A percentile compares a stretch with the other conserved stretches of the same genome.
Evolutionary conservation across 306 rosid genomes (phyloP).

Genomic region (Vachellia pachyceras): DNA sequence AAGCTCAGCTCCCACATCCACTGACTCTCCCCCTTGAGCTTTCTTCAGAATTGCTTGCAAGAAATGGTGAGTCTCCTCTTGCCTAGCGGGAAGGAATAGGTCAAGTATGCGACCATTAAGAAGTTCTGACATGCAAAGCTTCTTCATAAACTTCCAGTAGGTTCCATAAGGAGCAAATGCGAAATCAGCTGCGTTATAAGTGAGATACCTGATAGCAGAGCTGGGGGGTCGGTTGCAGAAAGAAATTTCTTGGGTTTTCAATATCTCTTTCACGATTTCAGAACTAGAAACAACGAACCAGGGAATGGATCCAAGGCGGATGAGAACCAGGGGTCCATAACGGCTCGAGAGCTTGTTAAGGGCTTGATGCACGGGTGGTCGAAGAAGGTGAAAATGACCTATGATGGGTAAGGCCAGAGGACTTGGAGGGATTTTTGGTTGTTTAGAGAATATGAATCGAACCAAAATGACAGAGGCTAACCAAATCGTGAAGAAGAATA

Average conservation of each 20-base stretch:
- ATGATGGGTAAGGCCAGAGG: conserved; percentile 2
- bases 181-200: conserved; percentile 58
- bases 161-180: conserved; percentile 57
- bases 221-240: conserved; percentile 51
- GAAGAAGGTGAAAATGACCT: conserved; percentile 50
- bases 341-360: conserved; percentile 48
- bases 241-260: conserved; percentile 52
- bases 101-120: conserved; percentile 58
- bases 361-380: conserved; percentile 48
- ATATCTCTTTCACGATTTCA: conserved; percentile 53
- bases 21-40: conserved; percentile 17
- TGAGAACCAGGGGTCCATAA: conserved; percentile 60
- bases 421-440: background rate
- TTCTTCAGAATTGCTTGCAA: conserved; percentile 15
- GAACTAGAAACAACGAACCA: conserved; percentile 62
- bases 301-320: conserved; percentile 50
- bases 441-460: conserved; percentile 3
- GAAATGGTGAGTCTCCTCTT: conserved; percentile 48
- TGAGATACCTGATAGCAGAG: conserved; percentile 44
- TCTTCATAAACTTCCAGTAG: conserved; percentile 50
- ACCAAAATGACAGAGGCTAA: background rate
- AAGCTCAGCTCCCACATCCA: conserved; percentile 52
- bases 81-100: conserved; percentile 46
- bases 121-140: conserved; percentile 62
- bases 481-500: background rate